Conservation (phyloP, 106 monocot genomes). For the Platanthera zijinensis region DNA sequence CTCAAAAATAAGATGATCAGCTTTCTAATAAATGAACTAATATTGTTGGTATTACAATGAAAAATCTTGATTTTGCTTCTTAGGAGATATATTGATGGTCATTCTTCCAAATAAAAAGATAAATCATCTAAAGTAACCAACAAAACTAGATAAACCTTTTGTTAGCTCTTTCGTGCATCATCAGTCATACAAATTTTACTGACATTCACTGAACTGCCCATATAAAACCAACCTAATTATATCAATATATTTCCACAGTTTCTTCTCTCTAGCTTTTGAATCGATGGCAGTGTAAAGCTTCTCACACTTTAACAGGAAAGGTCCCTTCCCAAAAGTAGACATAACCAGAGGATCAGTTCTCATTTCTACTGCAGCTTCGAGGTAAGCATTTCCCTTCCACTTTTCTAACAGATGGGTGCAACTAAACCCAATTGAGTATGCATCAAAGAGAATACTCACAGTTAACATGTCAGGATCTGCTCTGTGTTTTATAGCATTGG, state of each 20-base stretch:
- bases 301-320: constrained; percentile 53
- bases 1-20: too few relatives aligned
- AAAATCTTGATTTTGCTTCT: too few relatives aligned
- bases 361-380: constrained; percentile 44
- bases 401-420: constrained; percentile 36
- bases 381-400: constrained; percentile 41
- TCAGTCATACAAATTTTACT: too few relatives aligned
- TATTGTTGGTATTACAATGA: too few relatives aligned
- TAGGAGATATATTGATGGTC: too few relatives aligned
- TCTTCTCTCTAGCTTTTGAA: constrained; percentile 26
- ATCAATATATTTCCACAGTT: constrained; percentile 52
- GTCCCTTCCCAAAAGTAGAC: constrained; percentile 57
- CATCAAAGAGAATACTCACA: constrained; percentile 60
- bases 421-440: constrained; percentile 44
- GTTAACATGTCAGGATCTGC: constrained; percentile 62
- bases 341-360: constrained; percentile 52
- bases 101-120: too few relatives aligned
- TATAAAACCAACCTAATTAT: constrained; percentile 41
- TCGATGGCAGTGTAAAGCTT: constrained; percentile 25
- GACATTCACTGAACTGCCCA: not conserved
- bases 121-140: too few relatives aligned
- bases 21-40: too few relatives aligned
- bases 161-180: too few relatives aligned
- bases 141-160: too few relatives aligned
- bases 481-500: constrained; percentile 11